Conservation (phyloP, 768 basidiomycete species). For the Steccherinum ochraceum region DNA sequence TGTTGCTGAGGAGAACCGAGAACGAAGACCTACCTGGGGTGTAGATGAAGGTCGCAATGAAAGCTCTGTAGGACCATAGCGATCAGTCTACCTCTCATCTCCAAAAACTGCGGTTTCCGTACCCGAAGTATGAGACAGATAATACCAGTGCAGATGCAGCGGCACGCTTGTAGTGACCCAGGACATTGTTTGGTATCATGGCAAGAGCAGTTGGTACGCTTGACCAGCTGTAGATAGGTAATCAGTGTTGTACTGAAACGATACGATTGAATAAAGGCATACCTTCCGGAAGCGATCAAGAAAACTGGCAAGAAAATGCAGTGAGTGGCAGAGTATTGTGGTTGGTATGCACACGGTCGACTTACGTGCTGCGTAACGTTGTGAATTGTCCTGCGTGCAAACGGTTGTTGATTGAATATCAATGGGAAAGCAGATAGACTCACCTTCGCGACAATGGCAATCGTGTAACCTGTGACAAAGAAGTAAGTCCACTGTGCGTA, state of each 20-base stretch:
- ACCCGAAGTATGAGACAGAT: conserved; percentile 49
- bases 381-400: conserved; percentile 8
- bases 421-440: not conserved
- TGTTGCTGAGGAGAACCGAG: not conserved
- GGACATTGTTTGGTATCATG: conserved; percentile 53
- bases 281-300: conserved; percentile 31
- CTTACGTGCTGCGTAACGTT: conserved; percentile 16
- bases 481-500: too few relatives aligned
- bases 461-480: too few relatives aligned
- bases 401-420: not conserved
- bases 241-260: not conserved
- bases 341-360: too few relatives aligned
- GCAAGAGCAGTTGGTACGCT: conserved; percentile 50
- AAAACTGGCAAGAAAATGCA: conserved; percentile 9
- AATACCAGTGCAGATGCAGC: conserved; percentile 47
- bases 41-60: conserved; percentile 54
- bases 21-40: not conserved
- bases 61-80: conserved; percentile 45
- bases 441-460: conserved; percentile 15
- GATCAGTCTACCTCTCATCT: too few relatives aligned
- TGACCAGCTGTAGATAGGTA: conserved; percentile 34
- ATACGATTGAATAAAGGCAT: conserved; percentile 13
- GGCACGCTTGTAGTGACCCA: conserved; percentile 55
- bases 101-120: too few relatives aligned
- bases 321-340: not conserved